Evolutionary conservation across 1,139 yeast genomes (phyloP), one percentile per base, ranked within the genome.

Genomic region (Scheffersomyces stambukii): DNA sequence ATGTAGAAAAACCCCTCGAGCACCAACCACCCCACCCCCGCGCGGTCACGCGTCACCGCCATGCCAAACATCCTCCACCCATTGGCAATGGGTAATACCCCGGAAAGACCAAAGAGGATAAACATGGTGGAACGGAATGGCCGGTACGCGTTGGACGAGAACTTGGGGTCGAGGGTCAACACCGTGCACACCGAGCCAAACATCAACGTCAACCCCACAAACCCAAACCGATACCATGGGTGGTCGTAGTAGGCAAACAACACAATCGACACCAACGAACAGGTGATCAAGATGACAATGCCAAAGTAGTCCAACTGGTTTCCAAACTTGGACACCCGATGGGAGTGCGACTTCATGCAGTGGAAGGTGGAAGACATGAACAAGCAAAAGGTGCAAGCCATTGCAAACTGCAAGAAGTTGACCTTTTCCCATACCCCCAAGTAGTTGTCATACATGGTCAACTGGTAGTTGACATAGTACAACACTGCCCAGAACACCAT

Each of bases 281-380:
- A 68, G 1, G 82, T 75, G 33, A 86, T 85, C 36, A 88, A 61
- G 4, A 81, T 64, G 8, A 86, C 82, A 27, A 88, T 88, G 0
- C 96, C 97, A 33, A 88, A 70, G 46, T 88, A 89, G 52, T 88
- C 97, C 34, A 86, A 64, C 43, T 80, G 83, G 50, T 86, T 85
- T 2, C 95, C 95, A 33, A 78, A 60, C 23, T 63, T 60, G 21
- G 81, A 67, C 6, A 84, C 74, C 16, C 47, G 42, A 16, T 60
- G 67, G 7, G 95, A 84, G 52, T 88, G 96, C 32, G 80, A 68
- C 48, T 85, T 86, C 32, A 85, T 45, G 36, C 83, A 70, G 48
- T 88, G 97, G 57, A 81, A 88, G 2, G 70, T 57, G 12, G 94
- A 82, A 20, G 94, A 81, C 65, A 83, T 66, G 24, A 76, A 70